Conservation (phyloP, 1,139 yeast species). For the Blastobotrys arbuscula region DNA sequence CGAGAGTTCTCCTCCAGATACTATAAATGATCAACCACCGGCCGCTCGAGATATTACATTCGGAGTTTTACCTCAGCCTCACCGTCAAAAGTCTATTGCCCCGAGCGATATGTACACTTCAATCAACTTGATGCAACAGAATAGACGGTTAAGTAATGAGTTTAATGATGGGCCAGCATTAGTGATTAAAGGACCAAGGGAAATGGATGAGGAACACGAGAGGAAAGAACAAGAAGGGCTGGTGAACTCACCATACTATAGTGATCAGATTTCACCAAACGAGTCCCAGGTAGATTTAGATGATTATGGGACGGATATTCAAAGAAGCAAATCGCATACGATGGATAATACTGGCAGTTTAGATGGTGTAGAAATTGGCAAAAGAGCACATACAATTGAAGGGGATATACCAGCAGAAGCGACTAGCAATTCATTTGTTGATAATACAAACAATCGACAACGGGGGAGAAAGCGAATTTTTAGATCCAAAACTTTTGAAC, state of each 20-base stretch:
- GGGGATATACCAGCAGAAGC: constrained; percentile 16
- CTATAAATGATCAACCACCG: constrained; percentile 6
- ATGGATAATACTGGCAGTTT: background rate
- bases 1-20: background rate
- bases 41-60: constrained; percentile 36
- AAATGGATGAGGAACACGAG: constrained; percentile 43
- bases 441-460: background rate
- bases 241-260: background rate
- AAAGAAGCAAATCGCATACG: constrained; percentile 12
- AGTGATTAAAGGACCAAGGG: constrained; percentile 74
- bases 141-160: constrained; percentile 20
- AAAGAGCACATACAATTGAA: constrained; percentile 48
- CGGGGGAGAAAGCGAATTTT: constrained; percentile 7
- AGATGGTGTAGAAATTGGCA: constrained; percentile 23
- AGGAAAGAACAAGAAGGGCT: constrained; percentile 13
- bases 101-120: constrained; percentile 85
- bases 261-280: background rate
- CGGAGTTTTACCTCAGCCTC: constrained; percentile 43
- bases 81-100: constrained; percentile 45
- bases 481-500: constrained; percentile 25
- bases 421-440: background rate
- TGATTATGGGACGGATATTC: constrained; percentile 15
- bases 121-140: constrained; percentile 66
- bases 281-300: constrained; percentile 7
- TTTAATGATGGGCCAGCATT: constrained; percentile 72